Base-by-base conservation (phyloP, 805 yeast genomes). In the Jamesozyma piceae region DNA sequence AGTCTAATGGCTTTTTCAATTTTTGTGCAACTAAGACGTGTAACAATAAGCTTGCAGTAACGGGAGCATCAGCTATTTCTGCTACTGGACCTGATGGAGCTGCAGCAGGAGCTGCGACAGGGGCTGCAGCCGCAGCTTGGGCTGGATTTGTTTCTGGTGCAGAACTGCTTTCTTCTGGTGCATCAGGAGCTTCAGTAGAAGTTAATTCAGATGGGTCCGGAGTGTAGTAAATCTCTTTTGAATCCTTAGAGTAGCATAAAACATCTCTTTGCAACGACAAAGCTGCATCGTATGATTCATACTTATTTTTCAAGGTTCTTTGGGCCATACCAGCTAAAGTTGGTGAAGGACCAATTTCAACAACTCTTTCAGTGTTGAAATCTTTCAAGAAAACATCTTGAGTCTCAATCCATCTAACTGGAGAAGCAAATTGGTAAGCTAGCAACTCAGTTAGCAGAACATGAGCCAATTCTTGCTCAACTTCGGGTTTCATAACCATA, bases 321-420 rank as follows among this genome's bases (percentile, higher is more conserved):
- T 85, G 78, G 50, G 98, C 97, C 99, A 92, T 92, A 53, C 97
- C 97, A 33, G 97, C 92, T 63, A 92, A 75, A 35, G 98, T 92
- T 47, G 99, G 97, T 38, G 97, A 88, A 48, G 99, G 99, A 43
- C 99, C 99, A 51, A 92, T 86, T 68, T 92, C 99, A 52, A 92
- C 96, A 48, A 92, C 90, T 62, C 98, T 78, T 71, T 94, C 98
- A 48, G 97, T 83, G 68, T 90, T 88, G 77, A 78, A 82, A 56
- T 88, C 92, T 65, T 85, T 84, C 64, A 92, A 77, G 63, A 92
- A 84, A 45, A 92, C 97, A 71, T 92, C 98, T 69, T 92, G 99
- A 49, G 98, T 92, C 66, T 94, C 98, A 65, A 94, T 92, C 97
- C 99, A 92, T 75, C 97, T 81, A 51, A 92, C 99, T 38, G 99